phyloP scores from a whole-genome alignment of 768 basidiomycete genomes.

The Leucosporidium scottii region DNA sequence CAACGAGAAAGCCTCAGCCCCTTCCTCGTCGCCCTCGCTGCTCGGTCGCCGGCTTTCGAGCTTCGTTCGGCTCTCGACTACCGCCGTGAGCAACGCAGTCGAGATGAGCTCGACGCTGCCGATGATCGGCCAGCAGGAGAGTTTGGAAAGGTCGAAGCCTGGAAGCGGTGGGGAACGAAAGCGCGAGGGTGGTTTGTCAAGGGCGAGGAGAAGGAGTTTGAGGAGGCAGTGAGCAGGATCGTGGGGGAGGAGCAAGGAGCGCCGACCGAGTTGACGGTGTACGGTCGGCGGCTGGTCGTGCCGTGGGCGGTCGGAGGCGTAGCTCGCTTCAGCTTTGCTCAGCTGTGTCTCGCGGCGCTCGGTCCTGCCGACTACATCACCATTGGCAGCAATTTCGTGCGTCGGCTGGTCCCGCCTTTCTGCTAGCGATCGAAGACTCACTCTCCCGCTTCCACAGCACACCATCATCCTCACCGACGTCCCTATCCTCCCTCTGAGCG shows the following conservation, averaged over 20 bases:
- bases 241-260: slow-evolving; percentile 22
- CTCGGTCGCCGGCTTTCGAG: slow-evolving; percentile 50
- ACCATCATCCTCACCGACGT: slow-evolving; percentile 52
- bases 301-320: slow-evolving; percentile 46
- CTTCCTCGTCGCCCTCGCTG: slow-evolving; percentile 54
- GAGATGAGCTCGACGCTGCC: background rate
- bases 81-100: slow-evolving; percentile 38
- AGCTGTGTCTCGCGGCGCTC: slow-evolving; percentile 52
- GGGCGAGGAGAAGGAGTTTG: slow-evolving; percentile 30
- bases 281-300: slow-evolving; percentile 48
- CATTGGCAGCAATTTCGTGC: slow-evolving; percentile 48
- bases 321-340: slow-evolving; percentile 50
- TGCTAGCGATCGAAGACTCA: background rate
- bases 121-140: slow-evolving; percentile 16
- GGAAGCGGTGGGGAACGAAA: slow-evolving; percentile 28
- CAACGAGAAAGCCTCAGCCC: slow-evolving; percentile 54
- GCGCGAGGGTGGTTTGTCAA: slow-evolving; percentile 33
- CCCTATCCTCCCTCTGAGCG: slow-evolving; percentile 50
- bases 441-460: slow-evolving; percentile 27
- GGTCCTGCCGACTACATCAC: slow-evolving; percentile 58
- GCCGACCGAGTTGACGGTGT: slow-evolving; percentile 45
- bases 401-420: background rate
- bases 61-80: slow-evolving; percentile 51
- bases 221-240: slow-evolving; percentile 24
- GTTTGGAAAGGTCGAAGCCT: slow-evolving; percentile 24